Percentiles rank a stretch among this genome's conserved stretches.
Conservation (phyloP, 495 filamentous ascomycete species). For the Hypoxylon intermedium region DNA sequence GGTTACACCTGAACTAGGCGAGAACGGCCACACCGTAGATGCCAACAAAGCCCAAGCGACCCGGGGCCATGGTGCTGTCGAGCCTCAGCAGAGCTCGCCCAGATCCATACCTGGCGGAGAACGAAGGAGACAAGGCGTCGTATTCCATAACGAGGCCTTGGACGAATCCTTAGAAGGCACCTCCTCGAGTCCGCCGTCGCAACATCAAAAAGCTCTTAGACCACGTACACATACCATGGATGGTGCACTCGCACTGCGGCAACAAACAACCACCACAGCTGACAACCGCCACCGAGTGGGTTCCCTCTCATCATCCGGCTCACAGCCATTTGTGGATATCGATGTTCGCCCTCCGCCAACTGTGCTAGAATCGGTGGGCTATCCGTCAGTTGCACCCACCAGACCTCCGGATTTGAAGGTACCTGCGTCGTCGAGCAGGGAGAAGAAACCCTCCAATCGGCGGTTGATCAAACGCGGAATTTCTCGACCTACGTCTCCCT, state of each 20-base stretch:
- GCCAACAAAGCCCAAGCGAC: slow-evolving; percentile 38
- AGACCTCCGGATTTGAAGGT: slow-evolving; percentile 48
- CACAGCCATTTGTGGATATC: slow-evolving; percentile 47
- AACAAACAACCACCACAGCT: slow-evolving; percentile 41
- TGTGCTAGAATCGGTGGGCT: slow-evolving; percentile 48
- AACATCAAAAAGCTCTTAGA: slow-evolving; percentile 44
- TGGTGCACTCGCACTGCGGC: slow-evolving; percentile 52
- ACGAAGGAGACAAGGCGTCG: slow-evolving; percentile 56
- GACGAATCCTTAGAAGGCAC: slow-evolving; percentile 49
- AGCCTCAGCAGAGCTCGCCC: slow-evolving; percentile 53
- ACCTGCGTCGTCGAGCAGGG: slow-evolving; percentile 49
- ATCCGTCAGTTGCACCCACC: slow-evolving; percentile 44
- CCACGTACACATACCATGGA: slow-evolving; percentile 62
- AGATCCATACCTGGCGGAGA: slow-evolving; percentile 50
- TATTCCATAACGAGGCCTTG: slow-evolving; percentile 60
- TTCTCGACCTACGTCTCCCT: slow-evolving; percentile 57
- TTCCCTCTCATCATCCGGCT: slow-evolving; percentile 60
- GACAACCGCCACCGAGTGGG: slow-evolving; percentile 59
- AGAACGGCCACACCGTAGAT: slow-evolving; percentile 40
- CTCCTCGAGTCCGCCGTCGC: slow-evolving; percentile 47
- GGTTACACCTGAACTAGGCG: slow-evolving; percentile 60
- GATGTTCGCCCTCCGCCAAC: slow-evolving; percentile 48
- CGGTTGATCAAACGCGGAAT: slow-evolving; percentile 58
- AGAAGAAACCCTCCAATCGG: slow-evolving; percentile 50
- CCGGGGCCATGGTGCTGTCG: slow-evolving; percentile 41